phyloP scores from a whole-genome alignment of 2,329 filamentous ascomycete species.

The Pestalotiopsis sp. region DNA sequence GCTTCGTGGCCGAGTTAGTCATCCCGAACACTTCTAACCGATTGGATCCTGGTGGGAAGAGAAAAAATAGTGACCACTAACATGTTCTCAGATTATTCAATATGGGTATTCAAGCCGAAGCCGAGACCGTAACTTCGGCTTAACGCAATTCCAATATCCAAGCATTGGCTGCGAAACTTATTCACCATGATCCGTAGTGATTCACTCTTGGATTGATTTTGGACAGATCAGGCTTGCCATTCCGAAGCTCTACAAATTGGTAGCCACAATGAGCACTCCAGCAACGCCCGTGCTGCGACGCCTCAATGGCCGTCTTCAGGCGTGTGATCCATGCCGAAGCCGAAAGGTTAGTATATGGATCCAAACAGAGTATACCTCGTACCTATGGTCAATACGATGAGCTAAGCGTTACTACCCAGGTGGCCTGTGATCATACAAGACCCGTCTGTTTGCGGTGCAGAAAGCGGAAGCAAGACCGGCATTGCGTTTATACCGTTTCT shows the following conservation, averaged over 20 bases:
- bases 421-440: slow-evolving; percentile 45
- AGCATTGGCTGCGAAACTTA: neutral
- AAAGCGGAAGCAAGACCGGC: slow-evolving; percentile 29
- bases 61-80: neutral
- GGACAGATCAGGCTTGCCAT: neutral
- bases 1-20: neutral
- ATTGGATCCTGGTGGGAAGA: neutral
- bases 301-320: slow-evolving; percentile 15
- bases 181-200: neutral
- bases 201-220: neutral
- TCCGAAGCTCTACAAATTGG: neutral
- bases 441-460: slow-evolving; percentile 42
- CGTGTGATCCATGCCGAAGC: slow-evolving; percentile 16
- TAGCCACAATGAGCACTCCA: neutral
- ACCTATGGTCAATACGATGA: neutral
- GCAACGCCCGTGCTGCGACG: slow-evolving; percentile 8
- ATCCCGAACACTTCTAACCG: neutral
- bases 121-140: neutral
- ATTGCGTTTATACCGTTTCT: slow-evolving; percentile 38
- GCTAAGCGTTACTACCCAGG: slow-evolving; percentile 22
- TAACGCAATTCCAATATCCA: neutral
- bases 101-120: neutral
- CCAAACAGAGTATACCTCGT: neutral
- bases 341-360: slow-evolving; percentile 9
- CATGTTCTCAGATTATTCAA: neutral